Evolutionary conservation across 306 rosid genomes (phyloP), one percentile per base, ranked within the genome.

Genomic region (Cicer judaicum): DNA sequence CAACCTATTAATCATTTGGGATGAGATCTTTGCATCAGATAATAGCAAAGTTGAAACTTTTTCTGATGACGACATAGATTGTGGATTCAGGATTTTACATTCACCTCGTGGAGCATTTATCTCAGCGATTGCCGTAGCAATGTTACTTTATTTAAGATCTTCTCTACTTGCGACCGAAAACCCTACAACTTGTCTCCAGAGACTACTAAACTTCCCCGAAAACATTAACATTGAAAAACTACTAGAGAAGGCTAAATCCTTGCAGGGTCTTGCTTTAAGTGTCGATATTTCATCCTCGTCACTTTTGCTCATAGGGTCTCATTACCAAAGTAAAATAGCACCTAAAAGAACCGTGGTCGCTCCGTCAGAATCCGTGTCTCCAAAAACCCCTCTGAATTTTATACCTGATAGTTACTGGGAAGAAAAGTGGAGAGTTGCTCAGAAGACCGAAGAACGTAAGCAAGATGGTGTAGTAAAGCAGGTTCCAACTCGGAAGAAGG

Each of bases 331-430:
- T 76, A 90, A 87, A 73, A 84, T 87, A 13, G 59, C 36, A 43
- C 52, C 65, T 68, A 77, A 59, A 24, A 84, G 88, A 84, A 66
- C 89, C 76, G 81, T 60, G 53, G 80, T 88, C 80, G 87, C 73
- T 81, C 86, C 92, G 12, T 64, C 81, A 5, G 97, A 86, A 75
- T 82, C 94, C 0, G 47, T 75, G 64, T 84, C 91, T 63, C 97
- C 98, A 14, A 87, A 75, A 76, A 78, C 92, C 63, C 96, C 96
- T 47, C 74, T 95, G 74, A 86, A 65, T 80, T 71, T 80, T 52
- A 56, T 84, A 39, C 89, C 93, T 57, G 98, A 92, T 73, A 90
- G 98, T 78, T 95, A 95, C 74, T 95, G 99, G 99, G 99, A 95
- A 81, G 99, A 95, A 84, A 90, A 92, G 83, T 95, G 99, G 99